Evolutionary conservation across 1,284 basidiomycete species (phyloP).

Genomic region (Stygiomarasmius scandens): DNA sequence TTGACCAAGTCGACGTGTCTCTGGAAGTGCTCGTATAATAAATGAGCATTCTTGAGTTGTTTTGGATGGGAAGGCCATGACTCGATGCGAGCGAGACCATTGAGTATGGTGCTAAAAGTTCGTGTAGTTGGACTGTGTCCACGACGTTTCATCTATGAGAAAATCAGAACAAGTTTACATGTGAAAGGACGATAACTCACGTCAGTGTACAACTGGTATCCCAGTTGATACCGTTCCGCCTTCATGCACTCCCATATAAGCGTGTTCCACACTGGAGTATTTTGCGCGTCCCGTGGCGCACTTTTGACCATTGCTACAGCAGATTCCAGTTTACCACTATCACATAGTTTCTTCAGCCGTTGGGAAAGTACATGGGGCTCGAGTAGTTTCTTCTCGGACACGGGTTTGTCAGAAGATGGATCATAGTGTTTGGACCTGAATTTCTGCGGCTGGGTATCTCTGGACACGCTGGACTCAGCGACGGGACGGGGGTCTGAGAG

Average conservation of each 20-base stretch:
- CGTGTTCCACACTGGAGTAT: constrained; percentile 73
- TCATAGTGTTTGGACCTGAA: constrained; percentile 14
- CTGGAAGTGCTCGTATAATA: constrained; percentile 57
- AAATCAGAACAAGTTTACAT: constrained; percentile 8
- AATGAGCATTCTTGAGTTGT: constrained; percentile 61
- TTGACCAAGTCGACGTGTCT: constrained; percentile 51
- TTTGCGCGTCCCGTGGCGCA: constrained; percentile 69
- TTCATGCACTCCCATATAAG: constrained; percentile 64
- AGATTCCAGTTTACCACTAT: constrained; percentile 53
- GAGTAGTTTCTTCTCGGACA: constrained; percentile 34
- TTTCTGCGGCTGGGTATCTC: constrained; percentile 15
- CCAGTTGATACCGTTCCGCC: constrained; percentile 54
- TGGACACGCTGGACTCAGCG: constrained; percentile 7
- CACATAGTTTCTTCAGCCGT: constrained; percentile 58
- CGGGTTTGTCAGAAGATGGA: constrained; percentile 6
- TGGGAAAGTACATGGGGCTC: constrained; percentile 61
- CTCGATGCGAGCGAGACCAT: constrained; percentile 57
- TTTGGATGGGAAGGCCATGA: constrained; percentile 57
- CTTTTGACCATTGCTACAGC: constrained; percentile 66
- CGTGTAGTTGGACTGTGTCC: constrained; percentile 66
- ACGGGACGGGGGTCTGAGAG: constrained; percentile 6
- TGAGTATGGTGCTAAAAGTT: constrained; percentile 69
- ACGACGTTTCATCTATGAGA: constrained; percentile 74
- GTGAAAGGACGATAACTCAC: constrained; percentile 43
- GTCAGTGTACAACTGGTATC: constrained; percentile 65